Percentiles rank a stretch among this genome's conserved stretches.
Conservation (phyloP, 139 green algal genomes). For the Volvox africanus region DNA sequence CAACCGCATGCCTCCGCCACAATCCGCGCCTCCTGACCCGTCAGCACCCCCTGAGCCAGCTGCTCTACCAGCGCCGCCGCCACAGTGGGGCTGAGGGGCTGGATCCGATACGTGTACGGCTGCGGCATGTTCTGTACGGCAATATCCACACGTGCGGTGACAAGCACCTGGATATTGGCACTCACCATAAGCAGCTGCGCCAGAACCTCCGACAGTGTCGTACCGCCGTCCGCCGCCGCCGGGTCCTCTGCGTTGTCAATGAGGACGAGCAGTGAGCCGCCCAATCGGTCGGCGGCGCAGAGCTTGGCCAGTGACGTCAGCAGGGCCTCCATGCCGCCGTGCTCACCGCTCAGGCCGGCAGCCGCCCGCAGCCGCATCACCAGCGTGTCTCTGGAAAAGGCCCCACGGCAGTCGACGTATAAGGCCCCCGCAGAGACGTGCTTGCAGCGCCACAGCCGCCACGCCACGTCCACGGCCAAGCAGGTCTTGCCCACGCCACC, state of each 20-base stretch:
- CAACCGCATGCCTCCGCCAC: conserved; percentile 21
- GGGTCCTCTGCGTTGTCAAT: conserved; percentile 37
- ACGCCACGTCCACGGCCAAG: conserved; percentile 39
- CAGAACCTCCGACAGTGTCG: background rate
- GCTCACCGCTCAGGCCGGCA: background rate
- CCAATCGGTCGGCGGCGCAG: background rate
- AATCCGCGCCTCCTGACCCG: background rate
- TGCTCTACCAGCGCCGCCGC: background rate
- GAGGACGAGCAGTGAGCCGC: background rate
- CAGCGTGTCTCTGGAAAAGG: background rate
- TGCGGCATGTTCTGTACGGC: background rate
- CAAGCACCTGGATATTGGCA: background rate
- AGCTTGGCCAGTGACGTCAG: background rate
- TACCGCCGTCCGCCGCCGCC: background rate
- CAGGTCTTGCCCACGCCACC: conserved; percentile 49
- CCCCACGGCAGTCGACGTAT: conserved; percentile 40
- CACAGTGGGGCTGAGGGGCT: background rate
- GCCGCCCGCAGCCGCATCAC: conserved; percentile 22
- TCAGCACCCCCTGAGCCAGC: background rate
- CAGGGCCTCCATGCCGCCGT: background rate
- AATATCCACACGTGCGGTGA: conserved; percentile 13
- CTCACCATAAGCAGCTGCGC: background rate
- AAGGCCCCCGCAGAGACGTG: background rate
- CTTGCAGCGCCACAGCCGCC: background rate
- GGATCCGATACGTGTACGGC: background rate